Evolutionary conservation across 2,329 filamentous ascomycete species (phyloP).

Genomic region (Magnaporthiopsis incrustans): DNA sequence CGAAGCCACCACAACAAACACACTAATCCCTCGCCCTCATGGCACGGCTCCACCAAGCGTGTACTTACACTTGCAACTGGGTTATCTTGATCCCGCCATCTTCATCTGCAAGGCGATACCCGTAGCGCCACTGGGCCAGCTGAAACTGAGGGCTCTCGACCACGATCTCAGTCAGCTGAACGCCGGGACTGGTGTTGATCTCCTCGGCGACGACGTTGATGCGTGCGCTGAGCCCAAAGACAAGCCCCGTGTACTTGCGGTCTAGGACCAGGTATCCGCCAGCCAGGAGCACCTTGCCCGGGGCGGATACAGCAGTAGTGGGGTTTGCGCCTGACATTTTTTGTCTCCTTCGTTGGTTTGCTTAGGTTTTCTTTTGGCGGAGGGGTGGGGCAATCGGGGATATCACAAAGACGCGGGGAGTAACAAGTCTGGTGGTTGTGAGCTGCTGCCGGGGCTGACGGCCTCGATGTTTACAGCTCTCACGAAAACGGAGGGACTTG

Average conservation of each 20-base stretch:
- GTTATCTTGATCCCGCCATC: conserved; percentile 75
- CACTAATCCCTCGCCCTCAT: not conserved
- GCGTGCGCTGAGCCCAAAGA: conserved; percentile 59
- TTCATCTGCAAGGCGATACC: conserved; percentile 60
- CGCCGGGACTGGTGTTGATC: conserved; percentile 52
- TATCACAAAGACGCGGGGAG: not conserved
- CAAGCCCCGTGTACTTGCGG: conserved; percentile 69
- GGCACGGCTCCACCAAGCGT: not conserved
- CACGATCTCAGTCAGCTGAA: conserved; percentile 63
- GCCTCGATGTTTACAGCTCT: not conserved
- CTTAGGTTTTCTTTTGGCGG: not conserved
- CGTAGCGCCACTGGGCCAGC: conserved; percentile 82
- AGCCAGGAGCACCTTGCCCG: conserved; percentile 90
- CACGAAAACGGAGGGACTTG: not conserved
- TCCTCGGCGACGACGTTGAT: conserved; percentile 56
- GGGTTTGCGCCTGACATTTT: conserved; percentile 17
- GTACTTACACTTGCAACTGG: conserved; percentile 67
- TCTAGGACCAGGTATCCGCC: conserved; percentile 95
- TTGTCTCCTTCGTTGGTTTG: not conserved
- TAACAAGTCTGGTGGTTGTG: not conserved
- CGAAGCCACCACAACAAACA: not conserved
- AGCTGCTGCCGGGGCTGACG: not conserved
- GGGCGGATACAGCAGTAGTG: conserved; percentile 68
- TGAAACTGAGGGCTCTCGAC: conserved; percentile 89
- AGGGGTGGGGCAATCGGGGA: not conserved